phyloP scores from a whole-genome alignment of 192 early-diverging fungal species.

The Umbelopsis vinacea region DNA sequence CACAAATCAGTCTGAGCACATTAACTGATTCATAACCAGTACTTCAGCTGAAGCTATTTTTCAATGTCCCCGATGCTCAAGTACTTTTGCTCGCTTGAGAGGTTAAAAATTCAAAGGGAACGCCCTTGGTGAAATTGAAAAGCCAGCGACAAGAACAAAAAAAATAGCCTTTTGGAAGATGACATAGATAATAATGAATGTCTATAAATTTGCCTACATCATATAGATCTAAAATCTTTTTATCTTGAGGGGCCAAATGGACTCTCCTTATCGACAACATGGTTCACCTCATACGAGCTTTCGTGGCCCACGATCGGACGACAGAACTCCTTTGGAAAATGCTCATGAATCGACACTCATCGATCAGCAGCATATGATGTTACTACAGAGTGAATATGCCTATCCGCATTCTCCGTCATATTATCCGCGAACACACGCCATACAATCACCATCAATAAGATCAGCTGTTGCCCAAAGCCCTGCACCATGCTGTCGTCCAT shows the following conservation, averaged over 20 bases:
- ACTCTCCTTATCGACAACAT: constrained; percentile 2
- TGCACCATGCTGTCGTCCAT: not conserved
- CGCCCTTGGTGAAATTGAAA: constrained; percentile 22
- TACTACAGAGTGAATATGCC: constrained; percentile 9
- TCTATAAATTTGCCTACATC: not conserved
- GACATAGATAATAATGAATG: not conserved
- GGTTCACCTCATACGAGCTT: not conserved
- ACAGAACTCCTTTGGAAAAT: not conserved
- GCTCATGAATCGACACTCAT: not conserved
- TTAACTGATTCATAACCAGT: too few species aligned
- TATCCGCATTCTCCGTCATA: not conserved
- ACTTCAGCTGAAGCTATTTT: not conserved
- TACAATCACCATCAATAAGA: not conserved
- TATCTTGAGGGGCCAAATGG: not conserved
- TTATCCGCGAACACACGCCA: not conserved
- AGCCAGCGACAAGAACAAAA: constrained; percentile 16
- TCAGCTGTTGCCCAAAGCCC: not conserved
- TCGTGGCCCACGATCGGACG: not conserved
- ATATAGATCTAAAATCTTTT: not conserved
- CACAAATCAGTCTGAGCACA: too few species aligned
- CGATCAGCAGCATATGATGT: not conserved
- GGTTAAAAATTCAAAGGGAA: constrained; percentile 14
- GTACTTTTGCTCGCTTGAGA: not conserved
- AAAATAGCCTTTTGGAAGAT: not conserved
- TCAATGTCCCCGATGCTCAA: not conserved